Conservation (phyloP, 345 rosid species). For the Turritis glabra region DNA sequence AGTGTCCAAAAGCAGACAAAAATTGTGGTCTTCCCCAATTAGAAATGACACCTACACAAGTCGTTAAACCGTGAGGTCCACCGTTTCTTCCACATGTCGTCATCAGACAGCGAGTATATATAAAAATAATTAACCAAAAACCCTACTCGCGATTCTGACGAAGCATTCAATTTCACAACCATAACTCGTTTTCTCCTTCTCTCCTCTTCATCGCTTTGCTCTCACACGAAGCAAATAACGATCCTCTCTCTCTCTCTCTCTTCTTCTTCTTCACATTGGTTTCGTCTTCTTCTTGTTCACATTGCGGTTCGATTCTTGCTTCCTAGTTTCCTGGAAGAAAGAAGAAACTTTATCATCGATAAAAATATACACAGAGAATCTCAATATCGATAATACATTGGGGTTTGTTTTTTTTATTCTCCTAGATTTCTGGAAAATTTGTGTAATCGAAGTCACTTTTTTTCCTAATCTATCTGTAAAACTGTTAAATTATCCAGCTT, state of each 20-base stretch:
- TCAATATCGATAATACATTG: constrained; percentile 8
- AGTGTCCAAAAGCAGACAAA: neutral
- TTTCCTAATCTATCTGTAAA: constrained; percentile 25
- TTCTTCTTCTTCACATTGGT: constrained; percentile 22
- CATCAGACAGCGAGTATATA: constrained; percentile 22
- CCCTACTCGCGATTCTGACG: constrained; percentile 34
- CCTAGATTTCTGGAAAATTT: constrained; percentile 24
- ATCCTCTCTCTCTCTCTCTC: constrained; percentile 40
- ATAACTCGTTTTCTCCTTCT: neutral
- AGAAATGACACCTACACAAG: constrained; percentile 35
- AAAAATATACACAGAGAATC: neutral
- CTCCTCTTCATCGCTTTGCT: constrained; percentile 55
- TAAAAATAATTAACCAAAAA: neutral
- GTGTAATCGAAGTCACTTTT: neutral
- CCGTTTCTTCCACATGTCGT: constrained; percentile 23
- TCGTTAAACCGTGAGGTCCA: constrained; percentile 37
- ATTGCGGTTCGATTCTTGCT: constrained; percentile 26
- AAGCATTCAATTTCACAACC: constrained; percentile 28
- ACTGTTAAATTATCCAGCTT: constrained; percentile 11
- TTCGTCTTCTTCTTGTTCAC: constrained; percentile 22
- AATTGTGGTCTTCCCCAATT: neutral
- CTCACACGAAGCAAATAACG: constrained; percentile 58
- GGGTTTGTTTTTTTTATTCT: constrained; percentile 7
- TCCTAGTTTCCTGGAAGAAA: constrained; percentile 2
- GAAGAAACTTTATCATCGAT: neutral